Percentiles rank a stretch among this genome's conserved stretches.
Evolutionary conservation across 2,329 filamentous ascomycete genomes (phyloP).

Genomic region (Exophiala aquamarina): DNA sequence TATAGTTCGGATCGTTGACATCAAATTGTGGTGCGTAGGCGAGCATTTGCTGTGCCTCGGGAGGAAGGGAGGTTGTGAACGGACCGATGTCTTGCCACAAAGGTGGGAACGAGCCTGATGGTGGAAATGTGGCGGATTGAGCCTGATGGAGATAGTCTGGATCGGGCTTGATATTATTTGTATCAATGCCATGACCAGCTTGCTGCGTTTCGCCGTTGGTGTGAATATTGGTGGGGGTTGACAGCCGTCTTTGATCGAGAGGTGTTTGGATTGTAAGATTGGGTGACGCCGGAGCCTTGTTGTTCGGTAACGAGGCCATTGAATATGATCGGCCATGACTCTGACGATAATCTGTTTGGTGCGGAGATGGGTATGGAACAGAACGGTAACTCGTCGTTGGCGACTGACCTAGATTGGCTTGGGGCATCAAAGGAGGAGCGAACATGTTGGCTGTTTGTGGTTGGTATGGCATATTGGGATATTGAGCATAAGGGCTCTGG

Average conservation of each 20-base stretch:
- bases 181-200: constrained; percentile 16
- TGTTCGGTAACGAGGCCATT: constrained; percentile 14
- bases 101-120: constrained; percentile 11
- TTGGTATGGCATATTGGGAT: constrained; percentile 37
- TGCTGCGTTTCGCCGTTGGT: neutral
- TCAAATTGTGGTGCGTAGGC: constrained; percentile 43
- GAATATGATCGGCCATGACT: constrained; percentile 22
- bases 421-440: constrained; percentile 31
- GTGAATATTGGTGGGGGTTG: constrained; percentile 39
- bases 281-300: constrained; percentile 22
- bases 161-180: constrained; percentile 15
- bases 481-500: constrained; percentile 40
- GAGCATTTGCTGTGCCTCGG: constrained; percentile 55
- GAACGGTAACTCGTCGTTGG: constrained; percentile 36
- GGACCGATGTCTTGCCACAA: constrained; percentile 38
- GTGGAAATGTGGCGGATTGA: constrained; percentile 30
- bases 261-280: constrained; percentile 40
- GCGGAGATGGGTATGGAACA: constrained; percentile 42
- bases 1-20: constrained; percentile 44
- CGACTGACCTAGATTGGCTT: constrained; percentile 19
- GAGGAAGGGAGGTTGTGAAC: constrained; percentile 51
- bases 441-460: constrained; percentile 37
- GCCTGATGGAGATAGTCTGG: constrained; percentile 23
- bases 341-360: constrained; percentile 29
- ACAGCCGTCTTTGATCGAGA: constrained; percentile 41